Percentiles rank a stretch among this genome's conserved stretches.
phyloP scores from a whole-genome alignment of 331 rosid species.

The Acacia concinna region DNA sequence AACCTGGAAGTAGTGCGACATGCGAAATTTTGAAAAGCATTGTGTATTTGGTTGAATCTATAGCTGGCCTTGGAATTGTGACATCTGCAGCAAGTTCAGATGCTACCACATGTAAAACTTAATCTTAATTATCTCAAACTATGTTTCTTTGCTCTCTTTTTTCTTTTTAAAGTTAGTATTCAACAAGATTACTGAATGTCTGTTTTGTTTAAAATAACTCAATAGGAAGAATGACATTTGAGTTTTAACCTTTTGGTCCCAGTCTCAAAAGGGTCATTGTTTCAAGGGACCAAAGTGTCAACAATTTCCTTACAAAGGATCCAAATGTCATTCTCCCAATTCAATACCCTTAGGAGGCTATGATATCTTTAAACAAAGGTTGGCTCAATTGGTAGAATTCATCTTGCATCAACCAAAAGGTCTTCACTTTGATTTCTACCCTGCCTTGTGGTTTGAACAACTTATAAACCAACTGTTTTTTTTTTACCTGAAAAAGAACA shows the following conservation, averaged over 20 bases:
- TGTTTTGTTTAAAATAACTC: background rate
- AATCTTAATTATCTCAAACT: background rate
- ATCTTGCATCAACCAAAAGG: background rate
- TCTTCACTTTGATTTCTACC: background rate
- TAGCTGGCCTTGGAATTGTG: conserved; percentile 64
- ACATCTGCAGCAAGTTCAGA: conserved; percentile 66
- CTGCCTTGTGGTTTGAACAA: background rate
- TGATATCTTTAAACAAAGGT: background rate
- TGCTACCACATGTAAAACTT: conserved; percentile 49
- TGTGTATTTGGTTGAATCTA: conserved; percentile 55
- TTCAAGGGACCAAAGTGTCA: background rate
- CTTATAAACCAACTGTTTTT: background rate
- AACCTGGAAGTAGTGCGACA: background rate
- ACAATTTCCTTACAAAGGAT: background rate
- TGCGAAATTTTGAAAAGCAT: conserved; percentile 58
- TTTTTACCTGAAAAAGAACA: background rate
- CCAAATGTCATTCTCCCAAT: background rate
- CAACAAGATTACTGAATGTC: background rate
- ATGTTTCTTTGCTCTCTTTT: background rate
- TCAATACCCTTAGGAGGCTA: background rate
- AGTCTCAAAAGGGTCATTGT: background rate
- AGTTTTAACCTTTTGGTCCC: background rate
- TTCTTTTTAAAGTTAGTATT: background rate
- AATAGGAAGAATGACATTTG: background rate
- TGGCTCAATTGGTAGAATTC: background rate